phyloP scores from a whole-genome alignment of 805 yeast species.

The Clavispora fructus region DNA sequence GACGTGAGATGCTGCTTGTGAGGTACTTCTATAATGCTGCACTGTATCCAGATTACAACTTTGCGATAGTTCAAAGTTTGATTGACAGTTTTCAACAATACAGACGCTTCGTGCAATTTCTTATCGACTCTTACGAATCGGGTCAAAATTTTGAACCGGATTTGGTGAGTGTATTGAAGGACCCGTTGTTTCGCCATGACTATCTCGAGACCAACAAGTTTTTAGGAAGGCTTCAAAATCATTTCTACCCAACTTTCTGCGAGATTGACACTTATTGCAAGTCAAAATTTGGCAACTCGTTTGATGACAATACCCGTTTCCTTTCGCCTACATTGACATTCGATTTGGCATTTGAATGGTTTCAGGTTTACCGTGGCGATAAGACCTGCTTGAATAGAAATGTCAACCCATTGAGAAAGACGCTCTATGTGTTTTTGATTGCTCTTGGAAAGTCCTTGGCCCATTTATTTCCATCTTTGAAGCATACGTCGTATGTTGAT shows the following conservation, averaged over 20 bases:
- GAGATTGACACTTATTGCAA: conserved; percentile 23
- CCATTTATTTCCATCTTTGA: conserved; percentile 30
- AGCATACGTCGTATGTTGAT: conserved; percentile 31
- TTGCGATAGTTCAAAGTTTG: conserved; percentile 24
- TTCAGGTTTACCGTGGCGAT: conserved; percentile 29
- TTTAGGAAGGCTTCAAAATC: conserved; percentile 20
- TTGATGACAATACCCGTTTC: conserved; percentile 18
- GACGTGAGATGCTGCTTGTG: conserved; percentile 16
- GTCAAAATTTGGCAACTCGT: conserved; percentile 1
- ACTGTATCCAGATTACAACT: conserved; percentile 30
- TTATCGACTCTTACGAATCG: conserved; percentile 4
- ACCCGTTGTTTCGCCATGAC: conserved; percentile 14
- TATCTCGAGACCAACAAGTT: conserved; percentile 27
- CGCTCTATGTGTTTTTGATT: conserved; percentile 29
- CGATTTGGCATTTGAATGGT: conserved; percentile 32
- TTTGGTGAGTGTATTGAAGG: conserved; percentile 4
- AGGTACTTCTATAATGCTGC: conserved; percentile 19
- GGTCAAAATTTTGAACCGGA: conserved; percentile 5
- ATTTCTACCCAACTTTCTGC: conserved; percentile 22
- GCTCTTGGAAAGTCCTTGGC: conserved; percentile 31
- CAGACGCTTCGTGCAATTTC: conserved; percentile 18
- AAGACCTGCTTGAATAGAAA: conserved; percentile 23
- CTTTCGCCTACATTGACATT: conserved; percentile 27
- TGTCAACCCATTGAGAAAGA: conserved; percentile 25
- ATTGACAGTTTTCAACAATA: conserved; percentile 20